These are phyloP conservation scores for Neurospora crassa DNA, from an alignment of 2,329 filamentous ascomycete genomes.

Conservation along the genomic window DNA sequence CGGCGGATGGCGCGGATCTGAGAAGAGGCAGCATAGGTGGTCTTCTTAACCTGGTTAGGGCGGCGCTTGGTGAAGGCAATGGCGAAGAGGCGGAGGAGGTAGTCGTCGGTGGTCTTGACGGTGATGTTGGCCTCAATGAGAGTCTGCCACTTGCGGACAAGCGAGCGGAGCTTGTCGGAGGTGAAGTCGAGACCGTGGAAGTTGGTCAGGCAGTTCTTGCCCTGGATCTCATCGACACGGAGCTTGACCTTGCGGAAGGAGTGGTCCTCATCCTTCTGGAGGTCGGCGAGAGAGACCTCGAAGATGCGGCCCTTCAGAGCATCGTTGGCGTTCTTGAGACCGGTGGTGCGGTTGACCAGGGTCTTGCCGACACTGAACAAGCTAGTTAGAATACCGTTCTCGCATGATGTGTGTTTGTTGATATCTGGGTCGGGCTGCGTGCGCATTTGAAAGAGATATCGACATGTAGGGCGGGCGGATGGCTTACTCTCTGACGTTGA, in stretches of 20 bases:
- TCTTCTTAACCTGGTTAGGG: conserved; percentile 99
- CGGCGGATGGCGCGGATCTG: conserved; percentile 97
- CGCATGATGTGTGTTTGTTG: background rate
- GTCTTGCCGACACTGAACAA: conserved; percentile 90
- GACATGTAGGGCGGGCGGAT: conserved; percentile 8
- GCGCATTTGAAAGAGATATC: conserved; percentile 6
- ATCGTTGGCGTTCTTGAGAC: conserved; percentile 99
- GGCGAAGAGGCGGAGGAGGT: conserved; percentile 96
- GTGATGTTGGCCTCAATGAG: conserved; percentile 99
- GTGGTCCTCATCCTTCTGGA: conserved; percentile 99
- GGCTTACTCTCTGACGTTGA: conserved; percentile 92
- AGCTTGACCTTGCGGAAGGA: conserved; percentile 99
- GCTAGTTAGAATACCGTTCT: conserved; percentile 16
- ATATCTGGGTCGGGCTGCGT: background rate
- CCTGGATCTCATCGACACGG: conserved; percentile 95
- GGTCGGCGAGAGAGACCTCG: conserved; percentile 96
- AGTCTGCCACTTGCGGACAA: conserved; percentile 99
- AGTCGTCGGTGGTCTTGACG: conserved; percentile 99
- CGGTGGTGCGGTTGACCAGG: conserved; percentile 96
- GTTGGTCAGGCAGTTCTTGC: conserved; percentile 99
- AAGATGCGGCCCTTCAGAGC: conserved; percentile 97
- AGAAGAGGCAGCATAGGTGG: conserved; percentile 92
- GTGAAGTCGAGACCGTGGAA: conserved; percentile 99
- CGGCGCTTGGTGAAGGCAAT: conserved; percentile 99
- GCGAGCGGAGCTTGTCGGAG: conserved; percentile 97